Evolutionary conservation across 2,329 filamentous ascomycete species (phyloP), one percentile per base, ranked within the genome.

Genomic region (Epichloe uncinata): DNA sequence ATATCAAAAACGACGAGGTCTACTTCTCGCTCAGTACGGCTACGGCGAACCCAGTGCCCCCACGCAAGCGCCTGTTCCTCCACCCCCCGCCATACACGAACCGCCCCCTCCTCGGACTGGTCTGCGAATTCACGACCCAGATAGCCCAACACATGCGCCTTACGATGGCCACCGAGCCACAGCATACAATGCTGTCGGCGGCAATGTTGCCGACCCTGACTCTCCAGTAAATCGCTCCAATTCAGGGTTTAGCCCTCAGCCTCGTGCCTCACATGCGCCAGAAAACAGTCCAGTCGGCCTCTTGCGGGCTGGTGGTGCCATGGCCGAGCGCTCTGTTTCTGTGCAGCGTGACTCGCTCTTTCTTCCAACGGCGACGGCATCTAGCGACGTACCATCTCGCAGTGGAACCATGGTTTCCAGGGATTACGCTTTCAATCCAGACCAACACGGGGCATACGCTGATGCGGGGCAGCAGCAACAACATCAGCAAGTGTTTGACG

Each of bases 341-440:
- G 48, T 67, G 40, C 64, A 72, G 46, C 74, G 71, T 53, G 74
- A 80, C 54, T 81, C 78, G 5, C 70, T 81, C 15, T 80, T 80
- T 58, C 66, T 81, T 11, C 36, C 46, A 11, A 66, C 63, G 1
- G 65, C 72, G 3, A 66, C 63, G 2, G 66, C 71, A 3, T 62
- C 63, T 4, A 69, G 63, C 51, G 75, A 82, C 57, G 64, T 69
- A 54, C 66, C 74, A 47, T 70, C 74, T 54, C 63, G 78, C 62
- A 71, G 77, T 54, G 75, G 81, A 58, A 76, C 77, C 16, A 80
- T 81, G 77, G 71, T 74, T 6, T 81, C 79, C 4, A 74, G 81
- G 55, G 83, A 94, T 67, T 96, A 93, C 68, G 89, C 87, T 37
- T 97, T 96, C 72, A 95, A 93, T 58, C 90, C 91, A 1, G 85